A percentile compares a stretch with the other conserved stretches of the same genome.
These are phyloP conservation scores for Coemansia biformis DNA, from an alignment of 192 early-diverging fungal genomes.

Conservation along the genomic window DNA sequence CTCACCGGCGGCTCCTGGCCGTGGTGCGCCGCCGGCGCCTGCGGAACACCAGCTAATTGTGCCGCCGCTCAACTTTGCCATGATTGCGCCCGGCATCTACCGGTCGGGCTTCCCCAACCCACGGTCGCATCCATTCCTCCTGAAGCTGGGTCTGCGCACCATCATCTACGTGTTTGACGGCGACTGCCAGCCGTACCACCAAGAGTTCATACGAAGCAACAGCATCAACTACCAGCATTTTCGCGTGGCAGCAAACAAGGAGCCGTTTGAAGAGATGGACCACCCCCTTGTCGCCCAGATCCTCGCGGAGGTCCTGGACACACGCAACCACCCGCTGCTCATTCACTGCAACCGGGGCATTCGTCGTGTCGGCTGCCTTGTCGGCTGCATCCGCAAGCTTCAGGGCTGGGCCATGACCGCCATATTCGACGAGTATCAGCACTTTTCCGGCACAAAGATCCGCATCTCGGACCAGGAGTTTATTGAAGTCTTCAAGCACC, in stretches of 20 bases:
- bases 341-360: slow-evolving; percentile 96
- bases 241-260: slow-evolving; percentile 81
- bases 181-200: slow-evolving; percentile 65
- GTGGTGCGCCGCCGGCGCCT: slow-evolving; percentile 28
- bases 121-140: slow-evolving; percentile 85
- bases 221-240: slow-evolving; percentile 75
- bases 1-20: no score
- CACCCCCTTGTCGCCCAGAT: slow-evolving; percentile 23
- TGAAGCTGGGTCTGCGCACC: slow-evolving; percentile 74
- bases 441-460: slow-evolving; percentile 88
- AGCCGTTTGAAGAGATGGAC: slow-evolving; percentile 48
- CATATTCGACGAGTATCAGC: slow-evolving; percentile 94
- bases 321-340: slow-evolving; percentile 57
- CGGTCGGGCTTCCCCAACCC: slow-evolving; percentile 89
- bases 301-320: slow-evolving; percentile 37
- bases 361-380: slow-evolving; percentile 87
- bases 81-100: slow-evolving; percentile 90
- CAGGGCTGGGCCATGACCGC: slow-evolving; percentile 95
- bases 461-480: slow-evolving; percentile 92
- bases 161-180: slow-evolving; percentile 82
- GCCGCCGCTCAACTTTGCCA: slow-evolving; percentile 91
- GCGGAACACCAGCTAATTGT: slow-evolving; percentile 60
- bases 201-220: slow-evolving; percentile 67
- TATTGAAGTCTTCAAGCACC: slow-evolving; percentile 41
- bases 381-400: slow-evolving; percentile 89